Evolutionary conservation across 2,329 filamentous ascomycete species (phyloP).

Genomic region (Hypoxylon sp.): DNA sequence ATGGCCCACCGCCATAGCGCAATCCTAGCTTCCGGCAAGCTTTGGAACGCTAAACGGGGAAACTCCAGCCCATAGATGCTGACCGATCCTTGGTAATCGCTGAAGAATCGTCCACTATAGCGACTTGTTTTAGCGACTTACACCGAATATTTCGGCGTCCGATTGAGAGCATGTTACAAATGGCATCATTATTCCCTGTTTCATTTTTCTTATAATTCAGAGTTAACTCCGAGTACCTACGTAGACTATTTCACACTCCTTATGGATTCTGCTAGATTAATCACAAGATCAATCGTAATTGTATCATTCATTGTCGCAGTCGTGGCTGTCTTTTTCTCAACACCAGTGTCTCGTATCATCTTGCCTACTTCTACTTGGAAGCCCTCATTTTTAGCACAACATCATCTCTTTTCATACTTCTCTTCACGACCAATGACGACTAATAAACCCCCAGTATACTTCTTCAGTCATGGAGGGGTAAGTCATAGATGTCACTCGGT

Average conservation of each 20-base stretch:
- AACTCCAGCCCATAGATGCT: constrained; percentile 36
- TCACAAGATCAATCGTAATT: constrained; percentile 38
- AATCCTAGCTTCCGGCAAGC: neutral
- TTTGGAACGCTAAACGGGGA: constrained; percentile 1
- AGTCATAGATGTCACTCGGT: constrained; percentile 41
- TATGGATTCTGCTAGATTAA: constrained; percentile 30
- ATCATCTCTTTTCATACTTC: constrained; percentile 19
- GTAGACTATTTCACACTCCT: neutral
- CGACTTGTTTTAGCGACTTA: constrained; percentile 16
- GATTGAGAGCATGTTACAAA: constrained; percentile 29
- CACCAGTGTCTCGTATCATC: constrained; percentile 34
- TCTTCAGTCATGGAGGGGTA: constrained; percentile 67
- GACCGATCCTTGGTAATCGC: constrained; percentile 54
- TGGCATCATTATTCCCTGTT: constrained; percentile 15
- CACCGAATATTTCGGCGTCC: constrained; percentile 13
- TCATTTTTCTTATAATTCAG: neutral
- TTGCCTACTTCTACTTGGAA: constrained; percentile 42
- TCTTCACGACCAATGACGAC: constrained; percentile 46
- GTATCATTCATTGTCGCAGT: constrained; percentile 46
- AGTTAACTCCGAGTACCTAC: neutral
- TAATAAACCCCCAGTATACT: constrained; percentile 62
- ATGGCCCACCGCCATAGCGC: neutral
- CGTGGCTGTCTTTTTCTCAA: constrained; percentile 50
- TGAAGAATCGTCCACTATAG: constrained; percentile 38
- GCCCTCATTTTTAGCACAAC: constrained; percentile 36